Evolutionary conservation across 2,329 filamentous ascomycete genomes (phyloP), one percentile per base, ranked within the genome.

Genomic region (Ascochyta pisi): DNA sequence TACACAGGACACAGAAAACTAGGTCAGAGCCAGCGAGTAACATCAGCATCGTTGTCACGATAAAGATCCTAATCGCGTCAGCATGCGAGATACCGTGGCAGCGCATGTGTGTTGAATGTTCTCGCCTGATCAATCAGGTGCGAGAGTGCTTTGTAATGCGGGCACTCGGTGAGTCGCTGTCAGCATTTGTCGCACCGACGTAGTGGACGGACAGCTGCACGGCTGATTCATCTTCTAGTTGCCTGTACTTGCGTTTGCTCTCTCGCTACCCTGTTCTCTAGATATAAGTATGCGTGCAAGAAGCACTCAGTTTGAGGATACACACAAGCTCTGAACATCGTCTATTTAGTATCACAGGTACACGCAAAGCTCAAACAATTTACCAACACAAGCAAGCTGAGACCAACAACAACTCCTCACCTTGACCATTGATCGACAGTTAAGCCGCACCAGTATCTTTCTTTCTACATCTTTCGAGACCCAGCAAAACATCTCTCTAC

Each of bases 91-190:
- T 10, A 31, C 29, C 29, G 29, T 4, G 29, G 29, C 10, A 10
- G 29, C 29, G 29, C 10, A 31, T 10, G 12, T 13, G 31, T 34
- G 8, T 35, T 35, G 33, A n/a, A 2, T 34, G 31, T 34, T 16
- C 6, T 16, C 4, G n/a, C n/a, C 33, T 35, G 33, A 35, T n/a
- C 9, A n/a, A n/a, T 35, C 6, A 7, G 33, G 6, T 5, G 2
- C 15, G 29, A 15, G 27, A 23, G 15, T 23, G 43, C 37, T 47
- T 47, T 26, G 43, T 48, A 38, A 38, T 26, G 44, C 44, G 50
- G 50, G 44, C 24, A 54, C 44, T 48, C 50, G 50, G 38, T 48
- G 31, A 54, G 35, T 29, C 50, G 31, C 40, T 22, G 15, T 29
- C 31, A 23, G 23, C 16, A 23, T 35, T 35, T 22, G 10, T 8